These are phyloP conservation scores for Suillus americanus DNA, from an alignment of 768 basidiomycete species.

Conservation along the genomic window DNA sequence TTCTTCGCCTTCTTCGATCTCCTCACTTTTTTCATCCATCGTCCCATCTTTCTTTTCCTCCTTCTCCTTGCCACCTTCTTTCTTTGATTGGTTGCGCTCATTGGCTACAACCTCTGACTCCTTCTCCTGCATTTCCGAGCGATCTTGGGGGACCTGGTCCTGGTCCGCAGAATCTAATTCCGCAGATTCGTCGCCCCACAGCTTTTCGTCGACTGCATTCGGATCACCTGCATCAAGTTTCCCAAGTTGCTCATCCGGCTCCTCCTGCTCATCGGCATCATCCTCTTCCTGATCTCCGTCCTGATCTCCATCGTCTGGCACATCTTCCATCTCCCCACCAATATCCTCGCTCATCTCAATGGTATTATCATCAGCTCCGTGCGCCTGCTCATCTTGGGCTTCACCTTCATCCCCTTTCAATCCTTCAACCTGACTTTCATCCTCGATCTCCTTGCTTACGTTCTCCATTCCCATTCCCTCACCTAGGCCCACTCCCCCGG, in stretches of 20 bases:
- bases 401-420: constrained; percentile 65
- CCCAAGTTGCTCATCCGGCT: constrained; percentile 81
- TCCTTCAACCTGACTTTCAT: constrained; percentile 96
- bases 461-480: constrained; percentile 84
- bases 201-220: constrained; percentile 87
- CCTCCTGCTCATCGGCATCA: constrained; percentile 49
- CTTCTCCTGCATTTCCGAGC: constrained; percentile 44
- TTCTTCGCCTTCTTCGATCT: constrained; percentile 30
- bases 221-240: constrained; percentile 84
- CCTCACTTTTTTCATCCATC: constrained; percentile 25
- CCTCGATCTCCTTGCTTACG: constrained; percentile 92
- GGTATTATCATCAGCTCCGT: constrained; percentile 61
- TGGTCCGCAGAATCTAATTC: constrained; percentile 50
- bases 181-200: constrained; percentile 88
- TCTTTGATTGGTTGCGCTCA: constrained; percentile 49
- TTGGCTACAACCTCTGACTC: constrained; percentile 79
- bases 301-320: constrained; percentile 60
- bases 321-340: constrained; percentile 82
- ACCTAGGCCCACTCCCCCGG: constrained; percentile 84
- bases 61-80: constrained; percentile 34
- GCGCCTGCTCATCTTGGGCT: constrained; percentile 36
- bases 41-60: constrained; percentile 29
- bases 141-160: constrained; percentile 61
- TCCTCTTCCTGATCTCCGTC: constrained; percentile 50
- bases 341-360: constrained; percentile 93